Evolutionary conservation across 1,284 basidiomycete genomes (phyloP).

Genomic region (Caloboletus firmus): DNA sequence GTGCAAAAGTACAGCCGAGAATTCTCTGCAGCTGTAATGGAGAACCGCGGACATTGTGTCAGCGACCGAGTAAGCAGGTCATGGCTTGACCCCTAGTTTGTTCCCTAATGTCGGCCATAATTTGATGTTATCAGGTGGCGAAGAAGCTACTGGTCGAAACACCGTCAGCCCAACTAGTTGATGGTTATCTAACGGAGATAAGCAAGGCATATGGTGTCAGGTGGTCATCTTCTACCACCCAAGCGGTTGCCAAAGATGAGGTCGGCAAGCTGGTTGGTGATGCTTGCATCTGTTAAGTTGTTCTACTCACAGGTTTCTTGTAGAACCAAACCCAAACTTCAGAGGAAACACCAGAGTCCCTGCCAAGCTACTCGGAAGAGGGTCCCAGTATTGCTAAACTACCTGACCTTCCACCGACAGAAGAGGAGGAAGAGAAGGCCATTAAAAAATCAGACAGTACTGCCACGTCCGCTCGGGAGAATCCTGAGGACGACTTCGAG

Average conservation of each 20-base stretch:
- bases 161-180: conserved; percentile 74
- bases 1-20: conserved; percentile 93
- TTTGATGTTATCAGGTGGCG: conserved; percentile 50
- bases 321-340: conserved; percentile 12
- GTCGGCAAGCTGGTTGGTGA: conserved; percentile 38
- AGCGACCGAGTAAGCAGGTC: conserved; percentile 64
- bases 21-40: conserved; percentile 76
- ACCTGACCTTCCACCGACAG: conserved; percentile 49
- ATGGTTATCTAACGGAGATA: conserved; percentile 86
- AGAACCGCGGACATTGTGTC: conserved; percentile 79
- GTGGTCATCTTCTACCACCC: conserved; percentile 51
- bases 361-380: conserved; percentile 33
- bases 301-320: background rate
- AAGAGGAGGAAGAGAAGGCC: conserved; percentile 37
- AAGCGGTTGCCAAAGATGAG: conserved; percentile 13
- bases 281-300: background rate
- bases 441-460: conserved; percentile 7
- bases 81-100: background rate
- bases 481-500: conserved; percentile 68
- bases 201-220: conserved; percentile 82
- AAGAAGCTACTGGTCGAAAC: conserved; percentile 71
- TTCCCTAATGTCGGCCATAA: conserved; percentile 1
- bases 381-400: conserved; percentile 41
- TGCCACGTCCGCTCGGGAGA: conserved; percentile 12
- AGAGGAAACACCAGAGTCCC: conserved; percentile 19